These are phyloP conservation scores for Ustilago loliicola DNA, from an alignment of 1,284 basidiomycete species.

Conservation along the genomic window DNA sequence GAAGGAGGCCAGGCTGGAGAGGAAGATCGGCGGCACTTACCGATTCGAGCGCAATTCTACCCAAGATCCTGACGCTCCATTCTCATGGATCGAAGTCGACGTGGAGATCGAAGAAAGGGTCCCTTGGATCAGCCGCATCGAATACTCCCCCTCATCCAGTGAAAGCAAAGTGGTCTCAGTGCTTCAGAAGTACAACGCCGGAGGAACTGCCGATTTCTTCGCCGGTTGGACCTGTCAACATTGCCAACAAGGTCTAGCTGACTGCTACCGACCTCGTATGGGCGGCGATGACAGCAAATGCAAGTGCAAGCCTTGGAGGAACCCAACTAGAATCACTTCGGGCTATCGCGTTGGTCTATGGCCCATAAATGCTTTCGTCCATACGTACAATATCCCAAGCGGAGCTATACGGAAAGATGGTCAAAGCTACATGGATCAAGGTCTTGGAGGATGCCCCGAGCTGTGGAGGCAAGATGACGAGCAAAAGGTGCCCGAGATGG, in stretches of 20 bases:
- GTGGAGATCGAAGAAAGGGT: constrained; percentile 10
- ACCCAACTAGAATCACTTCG: background rate
- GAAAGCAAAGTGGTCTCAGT: constrained; percentile 8
- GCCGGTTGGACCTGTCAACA: constrained; percentile 15
- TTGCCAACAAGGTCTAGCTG: background rate
- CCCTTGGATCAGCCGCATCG: constrained; percentile 22
- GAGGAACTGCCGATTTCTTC: constrained; percentile 17
- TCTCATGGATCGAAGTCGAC: constrained; percentile 14
- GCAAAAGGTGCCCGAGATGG: constrained; percentile 14
- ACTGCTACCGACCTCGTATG: constrained; percentile 11
- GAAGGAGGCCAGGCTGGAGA: background rate
- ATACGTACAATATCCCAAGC: background rate
- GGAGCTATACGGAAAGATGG: constrained; percentile 8
- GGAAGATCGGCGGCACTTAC: constrained; percentile 2
- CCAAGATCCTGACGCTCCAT: background rate
- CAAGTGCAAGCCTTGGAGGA: constrained; percentile 2
- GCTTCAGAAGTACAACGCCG: constrained; percentile 20
- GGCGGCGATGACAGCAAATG: constrained; percentile 8
- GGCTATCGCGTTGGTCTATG: constrained; percentile 4
- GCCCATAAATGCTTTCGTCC: background rate
- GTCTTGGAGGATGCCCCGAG: constrained; percentile 14
- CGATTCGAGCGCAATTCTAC: background rate
- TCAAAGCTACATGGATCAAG: constrained; percentile 20
- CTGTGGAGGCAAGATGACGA: constrained; percentile 7
- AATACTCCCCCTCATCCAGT: constrained; percentile 8